Base-by-base conservation (phyloP, 371 early-diverging fungal genomes). In the Gilbertella persicaria region DNA sequence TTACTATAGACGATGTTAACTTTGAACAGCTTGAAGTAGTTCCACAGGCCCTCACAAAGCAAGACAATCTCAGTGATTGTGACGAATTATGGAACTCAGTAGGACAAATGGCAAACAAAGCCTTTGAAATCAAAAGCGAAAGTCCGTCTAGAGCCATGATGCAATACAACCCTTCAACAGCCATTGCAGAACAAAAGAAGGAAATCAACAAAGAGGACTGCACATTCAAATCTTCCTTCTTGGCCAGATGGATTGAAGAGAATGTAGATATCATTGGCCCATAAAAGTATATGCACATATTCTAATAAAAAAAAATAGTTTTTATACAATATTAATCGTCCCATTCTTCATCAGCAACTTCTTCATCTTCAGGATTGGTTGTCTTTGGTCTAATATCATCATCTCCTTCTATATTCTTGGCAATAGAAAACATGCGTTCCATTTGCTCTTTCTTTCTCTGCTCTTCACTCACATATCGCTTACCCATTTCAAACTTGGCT, bases 341-440 rank as follows among this genome's bases (percentile, higher is more conserved):
- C 65, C 65, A 64, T 45, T 64, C 65, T 35, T 64, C 59, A 28
- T 69, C 60, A 41, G 61, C 52, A 9, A 60, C 56, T 26, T 65
- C 62, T 35, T 59, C 60, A 13, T 71, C 62, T 21, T 48, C 58
- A 4, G 46, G 45, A 4, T 64, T 46, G 2, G 41, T 29, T 21
- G 16, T 63, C 44, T 64, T 53, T 33, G 69, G 43, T 50, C 72
- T 76, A 43, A 73, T 68, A 24, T 82, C 64, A 2, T 58, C 51
- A 14, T 73, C 71, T 14, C 68, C 75, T 24, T 66, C 71, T 5
- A 67, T 55, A 4, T 60, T 63, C 56, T 79, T 68, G 0, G 84
- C 86, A 16, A 70, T 63, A 21, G 75, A 53, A 57, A 79, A 70
- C 85, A 87, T 83, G 13, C 71, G 70, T 44, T 72, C 66, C 79